phyloP scores from a whole-genome alignment of 208 protist species.

The Leishmania arabica region DNA sequence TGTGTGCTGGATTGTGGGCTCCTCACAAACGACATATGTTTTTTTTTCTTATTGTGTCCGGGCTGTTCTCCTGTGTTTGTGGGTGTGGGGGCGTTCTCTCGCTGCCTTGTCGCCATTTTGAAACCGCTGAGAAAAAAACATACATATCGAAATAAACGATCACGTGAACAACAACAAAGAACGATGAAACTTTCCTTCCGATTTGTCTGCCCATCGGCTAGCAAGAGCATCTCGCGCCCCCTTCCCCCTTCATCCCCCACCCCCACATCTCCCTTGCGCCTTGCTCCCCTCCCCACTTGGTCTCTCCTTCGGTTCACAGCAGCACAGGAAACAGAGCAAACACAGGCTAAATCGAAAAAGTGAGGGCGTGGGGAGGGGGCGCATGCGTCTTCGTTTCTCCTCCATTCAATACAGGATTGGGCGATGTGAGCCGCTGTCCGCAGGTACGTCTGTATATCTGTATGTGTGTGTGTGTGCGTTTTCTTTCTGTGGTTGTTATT shows the following conservation, averaged over 20 bases:
- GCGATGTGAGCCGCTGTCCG: neutral
- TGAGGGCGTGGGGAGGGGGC: neutral
- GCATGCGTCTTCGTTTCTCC: conserved; percentile 4
- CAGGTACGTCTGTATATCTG: neutral
- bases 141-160: neutral
- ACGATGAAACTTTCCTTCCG: neutral
- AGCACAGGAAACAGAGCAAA: neutral
- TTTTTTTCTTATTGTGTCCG: no score
- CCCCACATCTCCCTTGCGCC: no score
- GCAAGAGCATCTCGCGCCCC: neutral
- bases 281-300: neutral
- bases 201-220: neutral
- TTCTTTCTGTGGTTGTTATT: neutral
- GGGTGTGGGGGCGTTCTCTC: no score
- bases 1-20: no score
- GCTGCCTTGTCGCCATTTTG: neutral
- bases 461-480: neutral
- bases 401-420: neutral
- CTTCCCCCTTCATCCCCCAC: neutral
- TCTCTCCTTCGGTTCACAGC: neutral
- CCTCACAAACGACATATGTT: no score
- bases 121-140: neutral
- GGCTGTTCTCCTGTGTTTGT: no score
- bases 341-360: neutral
- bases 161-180: neutral